Base-by-base conservation (phyloP, 1,284 basidiomycete genomes). In the Fomitopsis pinicola region DNA sequence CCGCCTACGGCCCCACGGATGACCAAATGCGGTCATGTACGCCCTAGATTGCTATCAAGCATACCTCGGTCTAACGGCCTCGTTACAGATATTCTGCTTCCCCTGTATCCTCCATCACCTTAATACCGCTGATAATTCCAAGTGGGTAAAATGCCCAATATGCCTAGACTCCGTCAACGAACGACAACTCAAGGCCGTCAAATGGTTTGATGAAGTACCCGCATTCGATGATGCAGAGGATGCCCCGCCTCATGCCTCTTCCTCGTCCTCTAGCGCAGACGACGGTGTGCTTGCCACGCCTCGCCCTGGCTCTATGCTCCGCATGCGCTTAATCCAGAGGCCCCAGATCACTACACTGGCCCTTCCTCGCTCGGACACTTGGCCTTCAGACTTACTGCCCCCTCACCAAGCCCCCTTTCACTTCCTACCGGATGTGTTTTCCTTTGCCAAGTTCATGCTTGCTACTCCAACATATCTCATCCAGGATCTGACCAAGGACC, bases 341-440 rank as follows among this genome's bases (percentile, higher is more conserved):
- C 96, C 96, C 3, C 93, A 94, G 70, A 93, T 97, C 68, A 96
- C 95, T 3, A 97, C 95, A 0, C 82, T 99, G n/a, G 96, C 97
- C 2, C 81, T 99, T 12, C 97, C 97, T 50, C 88, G 93, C 33
- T 97, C 96, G 0, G 72, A 80, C 8, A 94, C 94, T 1, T 99
- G 96, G 95, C 97, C 95, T 14, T 97, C 92, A 3, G 92, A 95
- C 63, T 82, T 95, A 0, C 78, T 98, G n/a, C 89, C 92, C 10
- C 90, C 93, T 15, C 92, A 96, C 66, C 86, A 93, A 68, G 93
- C 95, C 0, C 96, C 97, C 7, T 98, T 96, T 80, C 87, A 97
- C 73, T 98, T 99, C 78, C 83, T 96, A 22, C 97, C 96, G 0
- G 95, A 98, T 71, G 92, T 97, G 30, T 88, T 91, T 66, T 78